Percentiles rank a stretch among this genome's conserved stretches.
Conservation (phyloP, 208 protist species). For the Wallacemonas collosoma region DNA sequence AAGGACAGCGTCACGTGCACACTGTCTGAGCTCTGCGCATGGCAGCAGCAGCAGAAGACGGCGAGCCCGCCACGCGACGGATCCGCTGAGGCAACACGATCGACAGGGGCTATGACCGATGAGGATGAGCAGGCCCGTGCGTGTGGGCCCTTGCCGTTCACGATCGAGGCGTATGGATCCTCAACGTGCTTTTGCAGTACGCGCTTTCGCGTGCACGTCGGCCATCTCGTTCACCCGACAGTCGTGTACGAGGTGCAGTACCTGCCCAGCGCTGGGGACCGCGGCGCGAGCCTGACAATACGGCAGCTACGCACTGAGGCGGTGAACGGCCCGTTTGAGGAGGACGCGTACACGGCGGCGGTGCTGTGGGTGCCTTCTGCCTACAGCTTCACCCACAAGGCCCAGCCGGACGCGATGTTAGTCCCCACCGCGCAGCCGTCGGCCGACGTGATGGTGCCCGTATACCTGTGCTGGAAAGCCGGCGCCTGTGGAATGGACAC, state of each 20-base stretch:
- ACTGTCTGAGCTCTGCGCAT: too few relatives aligned
- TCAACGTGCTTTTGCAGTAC: constrained; percentile 20
- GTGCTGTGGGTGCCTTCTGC: constrained; percentile 71
- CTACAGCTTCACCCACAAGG: constrained; percentile 32
- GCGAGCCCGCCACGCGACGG: too few relatives aligned
- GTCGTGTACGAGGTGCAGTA: constrained; percentile 17
- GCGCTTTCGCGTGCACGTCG: constrained; percentile 32
- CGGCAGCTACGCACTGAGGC: constrained; percentile 32
- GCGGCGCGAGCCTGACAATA: constrained; percentile 14
- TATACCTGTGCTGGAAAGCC: constrained; percentile 42
- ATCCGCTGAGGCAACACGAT: too few relatives aligned
- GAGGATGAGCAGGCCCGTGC: not conserved
- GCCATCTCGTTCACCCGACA: constrained; percentile 33
- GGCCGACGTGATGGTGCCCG: constrained; percentile 35
- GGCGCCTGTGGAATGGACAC: not conserved
- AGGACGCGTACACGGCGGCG: constrained; percentile 44
- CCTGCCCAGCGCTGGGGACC: not conserved
- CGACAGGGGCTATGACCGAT: too few relatives aligned
- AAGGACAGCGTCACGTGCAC: too few relatives aligned
- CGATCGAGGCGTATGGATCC: constrained; percentile 12
- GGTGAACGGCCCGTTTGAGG: constrained; percentile 37
- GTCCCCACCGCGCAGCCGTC: constrained; percentile 30
- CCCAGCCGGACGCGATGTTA: not conserved
- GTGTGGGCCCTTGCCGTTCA: not conserved
- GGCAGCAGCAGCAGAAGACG: too few relatives aligned